Evolutionary conservation across 106 monocot species (phyloP), one percentile per base, ranked within the genome.

Genomic region (Apostasia shenzhenica): DNA sequence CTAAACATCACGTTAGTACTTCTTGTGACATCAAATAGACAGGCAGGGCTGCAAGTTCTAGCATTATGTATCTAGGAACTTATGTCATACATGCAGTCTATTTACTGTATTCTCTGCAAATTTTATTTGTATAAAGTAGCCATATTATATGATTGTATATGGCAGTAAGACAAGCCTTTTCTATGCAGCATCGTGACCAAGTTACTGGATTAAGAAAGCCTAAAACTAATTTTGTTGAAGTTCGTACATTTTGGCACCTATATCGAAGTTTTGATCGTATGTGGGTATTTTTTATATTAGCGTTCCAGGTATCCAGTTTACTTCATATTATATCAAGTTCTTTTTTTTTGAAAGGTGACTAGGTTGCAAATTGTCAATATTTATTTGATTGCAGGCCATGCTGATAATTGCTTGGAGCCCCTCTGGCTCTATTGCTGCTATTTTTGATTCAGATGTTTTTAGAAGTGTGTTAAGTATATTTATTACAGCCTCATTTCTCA

Each of bases 171-270:
- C 55, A 48, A 57, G 4, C 26, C 62, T 26, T 56, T n/a, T 66
- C 6, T 57, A 8, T 75, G 60, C 77, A 88, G 88, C 74, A 71
- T 44, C 81, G 45, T 67, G 77, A 64, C 45, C 79, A 70, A 78
- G 70, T 81, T 37, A 59, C 13, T 61, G 80, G 85, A 59, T 53
- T 67, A 47, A 84, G 86, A 72, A 91, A 86, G 48, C 75, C 95
- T 9, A 95, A 95, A 72, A 86, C 82, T 69, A 92, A 95, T 82
- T 95, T 95, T 89, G 95, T 95, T 63, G 95, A 95, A 80, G 82
- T 87, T 51, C 86, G 92, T 9, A 95, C 95, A 11, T 95, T 84
- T 79, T 92, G 83, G 84, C 95, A 95, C 63, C 66, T 95, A 39
- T 95, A 86, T 66, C 80, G 84, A 75, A 92, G 86, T 76, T 95